Evolutionary conservation across 306 rosid genomes (phyloP), one percentile per base, ranked within the genome.

Genomic region (Vigna nakashimae): DNA sequence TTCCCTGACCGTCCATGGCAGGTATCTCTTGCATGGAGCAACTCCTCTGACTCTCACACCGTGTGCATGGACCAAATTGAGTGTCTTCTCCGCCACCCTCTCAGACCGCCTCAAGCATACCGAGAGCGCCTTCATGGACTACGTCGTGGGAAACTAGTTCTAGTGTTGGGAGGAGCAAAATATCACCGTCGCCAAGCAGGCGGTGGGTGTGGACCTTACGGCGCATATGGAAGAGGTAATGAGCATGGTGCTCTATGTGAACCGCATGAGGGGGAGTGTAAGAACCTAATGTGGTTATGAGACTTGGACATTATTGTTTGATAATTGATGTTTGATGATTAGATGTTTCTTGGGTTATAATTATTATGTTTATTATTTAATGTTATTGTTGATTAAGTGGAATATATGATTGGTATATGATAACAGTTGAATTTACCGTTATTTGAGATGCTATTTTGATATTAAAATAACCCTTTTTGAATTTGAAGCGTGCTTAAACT

Each of bases 181-280:
- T 36, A 89, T 72, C 32, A 67, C 58, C 53, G 74, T 67, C 4
- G 79, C 70, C 2, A 84, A 71, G 50, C 63, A 16, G 26, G 82
- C 69, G 1, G 69, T 89, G 5, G 88, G 70, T 10, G 79, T 80
- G 2, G 83, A 89, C 4, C 53, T 86, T 68, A 76, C 9, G 67
- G 86, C 11, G 4, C 82, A 92, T 55, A 83, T 80, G 82, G 96
- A 90, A 43, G 93, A 92, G 75, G 18, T 87, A 55, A 88, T 84
- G 59, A 87, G 88, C 14, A 80, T 88, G 7, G 77, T 90, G 18
- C 18, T 18, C 18, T 18, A 18, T 18, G 18, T 18, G 18, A 18
- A 18, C 18, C 18, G 0, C 18, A 18, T 18, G 18, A 18, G 18
- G 18, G 0, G 18, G 18, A 18, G 18, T 18, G 18, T 18, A 18